phyloP scores from a whole-genome alignment of 495 filamentous ascomycete genomes.

The Elasticomyces elasticus region DNA sequence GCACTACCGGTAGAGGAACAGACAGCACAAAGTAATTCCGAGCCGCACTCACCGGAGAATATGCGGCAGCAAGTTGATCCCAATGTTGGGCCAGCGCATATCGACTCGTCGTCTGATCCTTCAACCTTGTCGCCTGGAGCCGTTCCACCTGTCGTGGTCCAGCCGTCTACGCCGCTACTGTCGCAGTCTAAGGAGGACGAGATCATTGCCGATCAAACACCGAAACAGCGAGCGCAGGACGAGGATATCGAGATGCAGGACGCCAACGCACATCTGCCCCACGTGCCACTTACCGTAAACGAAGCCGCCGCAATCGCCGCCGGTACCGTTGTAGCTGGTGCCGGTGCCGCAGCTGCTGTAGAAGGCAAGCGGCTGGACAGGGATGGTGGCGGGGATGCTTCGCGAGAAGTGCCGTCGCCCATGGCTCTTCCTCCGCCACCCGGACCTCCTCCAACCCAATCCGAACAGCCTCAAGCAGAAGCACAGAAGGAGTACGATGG shows the following conservation, averaged over 20 bases:
- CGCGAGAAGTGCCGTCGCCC: slow-evolving; percentile 2
- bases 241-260: slow-evolving; percentile 57
- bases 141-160: slow-evolving; percentile 24
- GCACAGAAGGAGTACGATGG: slow-evolving; percentile 5
- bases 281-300: slow-evolving; percentile 29
- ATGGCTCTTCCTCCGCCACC: slow-evolving; percentile 28
- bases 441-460: slow-evolving; percentile 22
- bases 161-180: slow-evolving; percentile 32
- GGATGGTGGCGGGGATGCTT: background rate
- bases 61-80: background rate
- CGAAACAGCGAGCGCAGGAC: slow-evolving; percentile 39
- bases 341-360: slow-evolving; percentile 4
- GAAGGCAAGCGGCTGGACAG: slow-evolving; percentile 2
- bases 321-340: slow-evolving; percentile 9
- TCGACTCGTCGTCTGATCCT: background rate
- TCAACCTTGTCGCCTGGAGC: background rate
- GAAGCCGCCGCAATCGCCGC: slow-evolving; percentile 25
- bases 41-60: background rate
- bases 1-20: slow-evolving; percentile 15
- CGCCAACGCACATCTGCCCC: slow-evolving; percentile 24
- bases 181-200: slow-evolving; percentile 29
- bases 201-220: slow-evolving; percentile 37
- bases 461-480: slow-evolving; percentile 24
- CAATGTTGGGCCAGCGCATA: background rate
- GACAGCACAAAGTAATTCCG: slow-evolving; percentile 11